phyloP scores from a whole-genome alignment of 169 alveolate genomes.

The Perkinsus olseni region DNA sequence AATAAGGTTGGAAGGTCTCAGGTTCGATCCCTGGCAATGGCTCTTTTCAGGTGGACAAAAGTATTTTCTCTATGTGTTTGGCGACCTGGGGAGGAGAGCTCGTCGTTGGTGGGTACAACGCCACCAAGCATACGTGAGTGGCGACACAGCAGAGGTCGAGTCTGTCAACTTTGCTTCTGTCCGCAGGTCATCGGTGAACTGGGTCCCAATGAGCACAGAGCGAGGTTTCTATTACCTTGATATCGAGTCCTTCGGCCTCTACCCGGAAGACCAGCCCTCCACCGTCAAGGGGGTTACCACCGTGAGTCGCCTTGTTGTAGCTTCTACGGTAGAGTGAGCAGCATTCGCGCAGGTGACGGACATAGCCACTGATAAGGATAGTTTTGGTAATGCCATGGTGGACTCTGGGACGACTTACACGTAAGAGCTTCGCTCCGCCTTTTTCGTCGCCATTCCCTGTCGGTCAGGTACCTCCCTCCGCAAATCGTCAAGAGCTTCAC shows the following conservation, averaged over 20 bases:
- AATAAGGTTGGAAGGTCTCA: background rate
- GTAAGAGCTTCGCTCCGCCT: background rate
- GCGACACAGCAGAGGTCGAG: background rate
- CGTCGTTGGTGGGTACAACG: background rate
- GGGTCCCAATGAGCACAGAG: background rate
- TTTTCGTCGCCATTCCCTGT: no score
- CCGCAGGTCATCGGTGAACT: background rate
- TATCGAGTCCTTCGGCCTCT: background rate
- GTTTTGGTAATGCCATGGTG: background rate
- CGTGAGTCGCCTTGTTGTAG: background rate
- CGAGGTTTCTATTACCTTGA: background rate
- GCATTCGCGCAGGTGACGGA: background rate
- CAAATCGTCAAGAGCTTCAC: background rate
- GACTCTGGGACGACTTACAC: background rate
- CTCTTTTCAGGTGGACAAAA: background rate
- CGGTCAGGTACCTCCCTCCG: background rate
- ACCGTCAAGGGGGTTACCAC: background rate
- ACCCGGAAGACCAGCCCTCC: background rate
- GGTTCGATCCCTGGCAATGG: background rate
- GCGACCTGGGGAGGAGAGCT: background rate
- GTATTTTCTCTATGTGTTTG: background rate
- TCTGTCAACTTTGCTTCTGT: background rate
- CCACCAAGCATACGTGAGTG: background rate
- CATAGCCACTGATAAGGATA: background rate
- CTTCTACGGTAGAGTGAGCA: background rate